These are phyloP conservation scores for Penicillium coffeae DNA, from an alignment of 495 filamentous ascomycete species.

Conservation along the genomic window DNA sequence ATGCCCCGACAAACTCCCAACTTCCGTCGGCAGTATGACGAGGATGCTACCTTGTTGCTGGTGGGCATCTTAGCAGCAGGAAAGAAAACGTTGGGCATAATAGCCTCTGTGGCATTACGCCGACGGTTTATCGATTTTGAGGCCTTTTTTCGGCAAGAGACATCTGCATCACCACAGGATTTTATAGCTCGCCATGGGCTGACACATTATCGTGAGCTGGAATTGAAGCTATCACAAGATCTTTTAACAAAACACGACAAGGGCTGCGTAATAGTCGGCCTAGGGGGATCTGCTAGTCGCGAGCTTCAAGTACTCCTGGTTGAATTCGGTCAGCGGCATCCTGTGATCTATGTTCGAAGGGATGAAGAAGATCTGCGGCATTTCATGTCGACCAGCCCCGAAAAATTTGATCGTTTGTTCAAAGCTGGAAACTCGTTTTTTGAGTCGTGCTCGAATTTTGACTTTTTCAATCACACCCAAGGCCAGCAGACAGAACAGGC, in stretches of 20 bases:
- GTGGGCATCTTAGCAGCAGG: conserved; percentile 67
- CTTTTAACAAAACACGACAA: conserved; percentile 53
- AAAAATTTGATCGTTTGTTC: conserved; percentile 47
- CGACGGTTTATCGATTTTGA: conserved; percentile 65
- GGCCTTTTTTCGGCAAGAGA: conserved; percentile 55
- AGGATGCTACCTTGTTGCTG: conserved; percentile 58
- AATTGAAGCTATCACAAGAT: conserved; percentile 52
- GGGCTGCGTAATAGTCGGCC: conserved; percentile 60
- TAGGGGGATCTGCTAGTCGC: conserved; percentile 15
- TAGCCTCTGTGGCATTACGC: conserved; percentile 63
- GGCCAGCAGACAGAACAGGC: background rate
- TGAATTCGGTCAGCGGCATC: conserved; percentile 42
- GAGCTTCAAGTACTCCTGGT: conserved; percentile 20
- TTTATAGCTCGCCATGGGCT: conserved; percentile 55
- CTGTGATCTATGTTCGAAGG: conserved; percentile 63
- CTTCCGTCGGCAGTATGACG: conserved; percentile 12
- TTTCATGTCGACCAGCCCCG: conserved; percentile 23
- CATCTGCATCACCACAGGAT: conserved; percentile 50
- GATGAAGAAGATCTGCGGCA: conserved; percentile 47
- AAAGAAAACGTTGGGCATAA: conserved; percentile 66
- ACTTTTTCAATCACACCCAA: conserved; percentile 61
- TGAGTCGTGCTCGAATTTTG: conserved; percentile 59
- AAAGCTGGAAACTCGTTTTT: conserved; percentile 44
- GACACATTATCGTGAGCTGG: conserved; percentile 52
- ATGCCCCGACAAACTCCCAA: background rate